phyloP scores from a whole-genome alignment of 352 stramenopile species.

The Blastocystis sp. region DNA sequence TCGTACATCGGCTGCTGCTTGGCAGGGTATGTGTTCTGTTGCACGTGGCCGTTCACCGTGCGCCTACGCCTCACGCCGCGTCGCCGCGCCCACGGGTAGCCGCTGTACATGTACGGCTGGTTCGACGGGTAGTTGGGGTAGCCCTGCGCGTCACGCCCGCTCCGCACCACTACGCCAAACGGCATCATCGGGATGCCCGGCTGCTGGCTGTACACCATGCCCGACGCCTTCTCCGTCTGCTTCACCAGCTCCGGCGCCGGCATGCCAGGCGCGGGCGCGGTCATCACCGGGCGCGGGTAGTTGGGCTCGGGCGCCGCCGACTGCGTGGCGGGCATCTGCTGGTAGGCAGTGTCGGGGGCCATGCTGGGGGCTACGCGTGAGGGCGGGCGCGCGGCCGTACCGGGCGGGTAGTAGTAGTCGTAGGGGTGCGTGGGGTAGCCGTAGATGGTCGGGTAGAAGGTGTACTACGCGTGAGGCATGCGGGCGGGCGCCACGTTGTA shows the following conservation, averaged over 20 bases:
- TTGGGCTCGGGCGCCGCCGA: constrained; percentile 1
- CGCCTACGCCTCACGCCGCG: not conserved
- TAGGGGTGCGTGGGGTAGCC: not conserved
- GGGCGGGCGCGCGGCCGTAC: not conserved
- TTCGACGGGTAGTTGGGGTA: constrained; percentile 46
- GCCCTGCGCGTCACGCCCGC: not conserved
- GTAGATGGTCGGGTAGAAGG: not conserved
- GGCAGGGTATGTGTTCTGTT: constrained; percentile 9
- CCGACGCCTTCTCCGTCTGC: constrained; percentile 14
- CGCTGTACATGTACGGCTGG: constrained; percentile 47
- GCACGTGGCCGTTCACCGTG: constrained; percentile 23
- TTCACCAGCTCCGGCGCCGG: not conserved
- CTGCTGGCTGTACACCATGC: constrained; percentile 65
- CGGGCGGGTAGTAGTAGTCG: not conserved
- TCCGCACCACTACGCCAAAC: not conserved
- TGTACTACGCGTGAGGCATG: constrained; percentile 9
- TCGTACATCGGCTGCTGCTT: constrained; percentile 38
- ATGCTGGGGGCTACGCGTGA: constrained; percentile 32
- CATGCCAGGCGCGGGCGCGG: not conserved
- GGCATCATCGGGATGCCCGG: constrained; percentile 20
- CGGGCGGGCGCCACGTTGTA: not conserved
- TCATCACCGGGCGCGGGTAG: constrained; percentile 2
- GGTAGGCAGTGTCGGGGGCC: not conserved
- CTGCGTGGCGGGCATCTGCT: constrained; percentile 1
- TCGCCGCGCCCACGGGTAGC: constrained; percentile 25